Conservation (phyloP, 495 filamentous ascomycete genomes). For the Neurospora hispaniola region DNA sequence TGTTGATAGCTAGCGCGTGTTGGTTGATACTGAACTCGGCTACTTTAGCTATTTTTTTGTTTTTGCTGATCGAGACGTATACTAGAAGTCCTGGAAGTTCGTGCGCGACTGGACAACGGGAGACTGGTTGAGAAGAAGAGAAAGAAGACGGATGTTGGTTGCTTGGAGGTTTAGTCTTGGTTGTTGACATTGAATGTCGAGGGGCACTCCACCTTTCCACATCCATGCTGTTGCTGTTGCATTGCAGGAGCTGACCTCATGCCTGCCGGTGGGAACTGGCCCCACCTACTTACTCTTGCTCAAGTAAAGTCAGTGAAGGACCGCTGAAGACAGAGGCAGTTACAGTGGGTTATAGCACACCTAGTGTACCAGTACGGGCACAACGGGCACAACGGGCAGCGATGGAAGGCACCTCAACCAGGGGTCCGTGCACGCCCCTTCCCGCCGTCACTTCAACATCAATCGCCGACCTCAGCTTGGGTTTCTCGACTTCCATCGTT, state of each 20-base stretch:
- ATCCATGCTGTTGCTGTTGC: neutral
- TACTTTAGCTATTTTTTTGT: neutral
- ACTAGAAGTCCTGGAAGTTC: neutral
- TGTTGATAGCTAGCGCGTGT: neutral
- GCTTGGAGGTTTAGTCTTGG: neutral
- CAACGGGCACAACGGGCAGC: neutral
- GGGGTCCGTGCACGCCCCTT: neutral
- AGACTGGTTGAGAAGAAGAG: neutral
- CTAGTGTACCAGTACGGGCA: neutral
- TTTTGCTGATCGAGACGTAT: neutral
- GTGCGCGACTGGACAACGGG: neutral
- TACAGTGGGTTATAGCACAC: neutral
- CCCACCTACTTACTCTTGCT: neutral
- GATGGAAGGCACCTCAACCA: neutral
- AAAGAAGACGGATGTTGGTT: neutral
- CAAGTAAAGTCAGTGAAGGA: neutral
- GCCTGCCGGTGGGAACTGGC: neutral
- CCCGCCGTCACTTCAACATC: neutral
- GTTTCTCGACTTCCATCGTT: neutral
- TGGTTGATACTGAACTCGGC: neutral
- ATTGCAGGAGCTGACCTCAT: neutral
- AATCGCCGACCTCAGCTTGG: neutral
- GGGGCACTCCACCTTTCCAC: no score
- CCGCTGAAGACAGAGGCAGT: neutral
- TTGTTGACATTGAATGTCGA: neutral